phyloP scores from a whole-genome alignment of 305 asterid species.

The Striga hermonthica region DNA sequence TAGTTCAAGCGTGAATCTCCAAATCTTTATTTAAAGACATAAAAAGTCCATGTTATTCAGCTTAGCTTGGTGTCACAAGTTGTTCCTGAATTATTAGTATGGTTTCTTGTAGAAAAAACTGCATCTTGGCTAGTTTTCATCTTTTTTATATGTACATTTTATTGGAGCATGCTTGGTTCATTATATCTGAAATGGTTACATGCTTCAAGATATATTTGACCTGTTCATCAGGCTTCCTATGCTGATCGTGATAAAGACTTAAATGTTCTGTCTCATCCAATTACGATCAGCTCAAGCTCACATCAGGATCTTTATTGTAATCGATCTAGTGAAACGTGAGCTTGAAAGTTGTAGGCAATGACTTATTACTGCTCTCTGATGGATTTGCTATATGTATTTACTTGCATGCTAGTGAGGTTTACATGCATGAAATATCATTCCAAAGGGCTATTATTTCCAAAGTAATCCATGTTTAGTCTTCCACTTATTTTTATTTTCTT shows the following conservation, averaged over 20 bases:
- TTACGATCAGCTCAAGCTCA: constrained; percentile 9
- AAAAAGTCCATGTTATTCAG: constrained; percentile 8
- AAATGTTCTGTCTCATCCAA: not conserved
- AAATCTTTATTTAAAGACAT: not conserved
- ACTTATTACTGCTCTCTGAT: constrained; percentile 1
- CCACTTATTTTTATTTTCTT: too few species aligned
- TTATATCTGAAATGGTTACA: constrained; percentile 4
- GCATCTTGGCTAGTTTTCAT: constrained; percentile 23
- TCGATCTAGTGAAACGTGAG: constrained; percentile 5
- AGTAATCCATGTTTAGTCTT: constrained; percentile 7
- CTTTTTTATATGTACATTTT: constrained; percentile 11
- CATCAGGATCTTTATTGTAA: constrained; percentile 2
- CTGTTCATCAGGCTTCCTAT: not conserved
- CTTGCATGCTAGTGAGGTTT: not conserved
- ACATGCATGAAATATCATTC: too few species aligned
- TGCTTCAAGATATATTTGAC: constrained; percentile 12
- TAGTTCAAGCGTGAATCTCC: constrained; percentile 5
- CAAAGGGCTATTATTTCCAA: too few species aligned
- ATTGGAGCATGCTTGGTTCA: not conserved
- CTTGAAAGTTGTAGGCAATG: not conserved
- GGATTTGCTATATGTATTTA: not conserved
- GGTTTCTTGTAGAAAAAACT: not conserved
- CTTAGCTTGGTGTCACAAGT: constrained; percentile 5
- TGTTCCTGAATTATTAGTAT: not conserved
- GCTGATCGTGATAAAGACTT: constrained; percentile 2